Conservation (phyloP, 495 filamentous ascomycete genomes). For the Alectoria sarmentosa region DNA sequence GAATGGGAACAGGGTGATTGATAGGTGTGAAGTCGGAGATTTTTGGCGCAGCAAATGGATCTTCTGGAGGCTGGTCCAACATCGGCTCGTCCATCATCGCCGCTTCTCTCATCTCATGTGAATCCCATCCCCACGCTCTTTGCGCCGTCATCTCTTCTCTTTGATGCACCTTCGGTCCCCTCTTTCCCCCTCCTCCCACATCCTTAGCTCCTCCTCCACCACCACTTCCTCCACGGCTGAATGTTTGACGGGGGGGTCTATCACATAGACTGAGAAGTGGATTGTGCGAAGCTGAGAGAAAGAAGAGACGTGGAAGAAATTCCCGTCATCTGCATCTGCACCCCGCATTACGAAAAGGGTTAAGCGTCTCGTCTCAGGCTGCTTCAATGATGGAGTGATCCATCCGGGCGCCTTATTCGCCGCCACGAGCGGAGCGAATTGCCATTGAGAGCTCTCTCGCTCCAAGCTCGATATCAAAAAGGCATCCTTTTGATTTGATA, state of each 20-base stretch:
- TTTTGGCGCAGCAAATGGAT: not conserved
- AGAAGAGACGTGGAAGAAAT: not conserved
- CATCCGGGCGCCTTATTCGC: not conserved
- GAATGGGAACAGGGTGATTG: not conserved
- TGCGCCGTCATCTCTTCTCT: not conserved
- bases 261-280: not conserved
- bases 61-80: not conserved
- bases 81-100: not conserved
- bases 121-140: conserved; percentile 12
- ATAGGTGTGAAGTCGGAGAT: conserved; percentile 20
- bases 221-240: not conserved
- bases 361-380: not conserved
- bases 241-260: not conserved
- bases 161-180: not conserved
- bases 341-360: conserved; percentile 8
- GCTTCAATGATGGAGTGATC: too few species aligned
- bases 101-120: conserved; percentile 12
- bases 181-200: too few species aligned
- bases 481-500: too few species aligned
- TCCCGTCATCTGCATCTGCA: not conserved
- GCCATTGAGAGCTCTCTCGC: too few species aligned
- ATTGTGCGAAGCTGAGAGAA: not conserved
- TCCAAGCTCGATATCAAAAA: too few species aligned
- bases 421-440: too few species aligned
- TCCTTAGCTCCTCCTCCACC: not conserved